Conservation (phyloP, 345 rosid genomes). For the Pelargonium nanum region DNA sequence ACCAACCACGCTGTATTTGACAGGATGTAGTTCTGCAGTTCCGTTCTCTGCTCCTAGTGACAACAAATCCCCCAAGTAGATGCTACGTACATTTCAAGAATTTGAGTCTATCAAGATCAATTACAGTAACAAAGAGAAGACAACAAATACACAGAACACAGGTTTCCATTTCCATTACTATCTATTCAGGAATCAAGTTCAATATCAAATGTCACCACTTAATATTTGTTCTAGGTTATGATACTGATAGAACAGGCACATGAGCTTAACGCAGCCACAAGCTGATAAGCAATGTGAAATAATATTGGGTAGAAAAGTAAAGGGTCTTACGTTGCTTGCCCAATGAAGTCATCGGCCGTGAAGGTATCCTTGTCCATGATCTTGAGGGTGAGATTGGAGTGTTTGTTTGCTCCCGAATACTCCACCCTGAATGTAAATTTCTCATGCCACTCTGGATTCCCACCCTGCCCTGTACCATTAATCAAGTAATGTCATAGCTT, state of each 20-base stretch:
- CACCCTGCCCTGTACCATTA: slow-evolving; percentile 31
- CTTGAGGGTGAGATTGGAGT: slow-evolving; percentile 49
- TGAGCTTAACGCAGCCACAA: no score
- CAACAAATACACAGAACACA: no score
- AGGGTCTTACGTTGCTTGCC: slow-evolving; percentile 52
- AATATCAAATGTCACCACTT: no score
- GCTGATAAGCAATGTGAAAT: no score
- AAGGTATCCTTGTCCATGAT: slow-evolving; percentile 87
- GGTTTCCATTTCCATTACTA: no score
- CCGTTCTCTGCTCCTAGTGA: slow-evolving; percentile 68
- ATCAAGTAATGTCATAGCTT: neutral
- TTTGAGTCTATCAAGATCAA: no score
- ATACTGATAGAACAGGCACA: no score
- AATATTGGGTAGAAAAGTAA: neutral
- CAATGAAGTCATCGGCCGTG: slow-evolving; percentile 58
- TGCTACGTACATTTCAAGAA: no score
- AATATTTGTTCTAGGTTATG: no score
- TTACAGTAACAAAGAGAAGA: no score
- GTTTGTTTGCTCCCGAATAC: slow-evolving; percentile 53
- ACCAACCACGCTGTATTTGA: slow-evolving; percentile 42
- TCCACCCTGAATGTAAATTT: slow-evolving; percentile 57
- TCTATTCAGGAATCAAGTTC: no score
- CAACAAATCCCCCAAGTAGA: slow-evolving; percentile 62
- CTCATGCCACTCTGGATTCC: slow-evolving; percentile 65
- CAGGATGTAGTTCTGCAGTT: slow-evolving; percentile 42